These are phyloP conservation scores for Amanita rimosa DNA, from an alignment of 768 basidiomycete species.

Conservation along the genomic window DNA sequence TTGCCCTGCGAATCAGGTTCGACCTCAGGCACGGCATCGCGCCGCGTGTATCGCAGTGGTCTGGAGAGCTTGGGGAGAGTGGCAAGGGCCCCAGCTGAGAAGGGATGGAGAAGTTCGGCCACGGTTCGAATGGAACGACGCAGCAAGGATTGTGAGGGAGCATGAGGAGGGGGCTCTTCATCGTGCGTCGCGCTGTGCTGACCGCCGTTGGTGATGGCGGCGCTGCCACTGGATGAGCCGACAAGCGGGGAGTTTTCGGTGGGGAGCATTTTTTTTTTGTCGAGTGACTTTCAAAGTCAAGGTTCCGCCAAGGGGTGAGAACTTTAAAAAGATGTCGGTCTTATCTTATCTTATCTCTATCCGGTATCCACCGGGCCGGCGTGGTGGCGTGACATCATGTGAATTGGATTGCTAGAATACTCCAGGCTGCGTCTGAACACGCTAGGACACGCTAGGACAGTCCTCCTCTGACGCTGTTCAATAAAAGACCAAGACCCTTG, in stretches of 20 bases:
- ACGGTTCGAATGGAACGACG: conserved; percentile 14
- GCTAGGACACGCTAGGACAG: too few species aligned
- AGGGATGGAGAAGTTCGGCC: conserved; percentile 48
- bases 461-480: too few species aligned
- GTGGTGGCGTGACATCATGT: conserved; percentile 9
- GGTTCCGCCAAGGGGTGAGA: too few species aligned
- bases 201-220: background rate
- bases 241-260: conserved; percentile 3
- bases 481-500: too few species aligned
- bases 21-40: conserved; percentile 64
- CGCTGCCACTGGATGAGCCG: background rate
- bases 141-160: conserved; percentile 1
- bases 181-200: background rate
- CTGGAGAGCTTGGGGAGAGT: conserved; percentile 31
- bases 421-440: conserved; percentile 11
- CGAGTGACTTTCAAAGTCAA: background rate
- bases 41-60: conserved; percentile 48
- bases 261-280: background rate
- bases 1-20: conserved; percentile 37
- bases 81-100: conserved; percentile 53
- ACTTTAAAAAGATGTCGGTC: background rate
- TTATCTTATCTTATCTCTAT: conserved; percentile 1
- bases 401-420: conserved; percentile 20
- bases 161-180: background rate
- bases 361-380: background rate